Base-by-base conservation (phyloP, 768 basidiomycete genomes). In the Mycena epipterygia region DNA sequence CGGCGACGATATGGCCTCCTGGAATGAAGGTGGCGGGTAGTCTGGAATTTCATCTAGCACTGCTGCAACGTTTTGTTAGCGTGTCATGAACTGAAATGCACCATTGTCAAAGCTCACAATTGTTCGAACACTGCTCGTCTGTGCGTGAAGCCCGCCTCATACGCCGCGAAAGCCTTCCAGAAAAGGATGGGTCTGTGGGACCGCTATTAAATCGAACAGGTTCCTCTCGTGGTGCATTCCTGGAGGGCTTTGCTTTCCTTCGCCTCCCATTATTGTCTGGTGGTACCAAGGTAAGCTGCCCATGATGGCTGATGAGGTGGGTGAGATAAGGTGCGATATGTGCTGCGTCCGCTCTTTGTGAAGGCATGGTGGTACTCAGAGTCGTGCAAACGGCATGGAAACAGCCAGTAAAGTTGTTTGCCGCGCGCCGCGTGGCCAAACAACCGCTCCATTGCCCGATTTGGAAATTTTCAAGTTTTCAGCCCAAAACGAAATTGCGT, bases 11-110 rank as follows among this genome's bases (percentile, higher is more conserved):
- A 87, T 89, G 6, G 91, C 91, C 79, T 94, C 93, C 69, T 89
- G 89, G 73, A 93, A 93, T 16, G 92, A 89, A 30, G 93, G 93
- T 16, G 93, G 93, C 9, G 91, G 91, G 75, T 91, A 92, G 76
- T 93, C 87, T 30, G 90, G 88, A 53, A 84, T 81, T 32, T 73
- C 71, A 39, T 67, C 69, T 21, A 52, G 74, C 66, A 49, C 76
- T 80, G 14, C 32, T 33, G n/a, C 55, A 41, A n/a, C n/a, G 23
- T 52, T 51, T 21, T 53, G 35, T 41, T 49, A 13, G 84, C 79
- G 74, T 80, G 79, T 85, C 53, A 73, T 39, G 5, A 73, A 52
- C 65, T 55, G n/a, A 42, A 29, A 6, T 32, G 23, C 46, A 21
- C 44, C 27, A n/a, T n/a, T n/a, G n/a, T n/a, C n/a, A 48, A 42